Conservation (phyloP, 2,329 filamentous ascomycete species). For the Verruconis gallopava region DNA sequence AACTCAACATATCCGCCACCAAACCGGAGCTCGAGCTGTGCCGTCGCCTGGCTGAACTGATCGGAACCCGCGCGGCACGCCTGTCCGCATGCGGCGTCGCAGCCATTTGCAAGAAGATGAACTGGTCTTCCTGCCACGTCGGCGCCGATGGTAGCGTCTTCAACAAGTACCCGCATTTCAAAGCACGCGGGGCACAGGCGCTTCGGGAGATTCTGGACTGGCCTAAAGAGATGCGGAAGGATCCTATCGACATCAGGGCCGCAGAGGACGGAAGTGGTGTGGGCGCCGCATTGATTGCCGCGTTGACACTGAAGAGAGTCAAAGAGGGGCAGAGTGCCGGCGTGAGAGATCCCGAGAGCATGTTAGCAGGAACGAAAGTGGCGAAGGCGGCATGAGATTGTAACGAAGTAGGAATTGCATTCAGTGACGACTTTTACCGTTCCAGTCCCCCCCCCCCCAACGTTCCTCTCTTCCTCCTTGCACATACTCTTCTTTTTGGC, state of each 20-base stretch:
- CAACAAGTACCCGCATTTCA: slow-evolving; percentile 99
- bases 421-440: no score
- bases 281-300: slow-evolving; percentile 88
- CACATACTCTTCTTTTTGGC: no score
- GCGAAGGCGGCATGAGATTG: no score
- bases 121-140: slow-evolving; percentile 76
- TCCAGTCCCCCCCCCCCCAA: no score
- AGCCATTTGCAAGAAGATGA: slow-evolving; percentile 94
- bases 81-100: slow-evolving; percentile 90
- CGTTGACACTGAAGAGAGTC: slow-evolving; percentile 50
- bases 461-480: no score
- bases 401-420: no score
- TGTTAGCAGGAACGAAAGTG: slow-evolving; percentile 19
- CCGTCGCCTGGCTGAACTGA: slow-evolving; percentile 80
- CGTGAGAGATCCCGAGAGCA: slow-evolving; percentile 38
- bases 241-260: slow-evolving; percentile 75
- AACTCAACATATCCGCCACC: slow-evolving; percentile 57
- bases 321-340: slow-evolving; percentile 46
- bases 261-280: slow-evolving; percentile 96
- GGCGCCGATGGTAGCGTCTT: slow-evolving; percentile 96
- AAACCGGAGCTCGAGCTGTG: slow-evolving; percentile 77
- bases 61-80: slow-evolving; percentile 85
- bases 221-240: slow-evolving; percentile 60
- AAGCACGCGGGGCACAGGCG: slow-evolving; percentile 76
- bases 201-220: slow-evolving; percentile 93